These are phyloP conservation scores for Flaveria floridana DNA, from an alignment of 140 eudicot species.

Conservation along the genomic window DNA sequence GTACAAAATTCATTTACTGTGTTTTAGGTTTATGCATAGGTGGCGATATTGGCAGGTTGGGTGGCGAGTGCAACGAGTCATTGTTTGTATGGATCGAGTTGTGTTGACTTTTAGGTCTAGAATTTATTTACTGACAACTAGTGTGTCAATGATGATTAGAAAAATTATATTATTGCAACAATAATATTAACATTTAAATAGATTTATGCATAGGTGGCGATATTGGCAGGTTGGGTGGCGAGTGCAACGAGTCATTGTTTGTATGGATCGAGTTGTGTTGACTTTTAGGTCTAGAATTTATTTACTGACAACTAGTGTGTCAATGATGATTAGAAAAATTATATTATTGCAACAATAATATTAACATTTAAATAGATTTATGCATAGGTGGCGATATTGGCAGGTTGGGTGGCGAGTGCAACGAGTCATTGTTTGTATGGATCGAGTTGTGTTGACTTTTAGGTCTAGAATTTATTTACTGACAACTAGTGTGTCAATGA, in stretches of 20 bases:
- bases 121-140: neutral
- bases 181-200: neutral
- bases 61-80: neutral
- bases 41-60: neutral
- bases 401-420: neutral
- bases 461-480: neutral
- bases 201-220: neutral
- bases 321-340: neutral
- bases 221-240: neutral
- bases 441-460: neutral
- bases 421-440: neutral
- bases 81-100: neutral
- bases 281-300: neutral
- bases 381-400: neutral
- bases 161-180: neutral
- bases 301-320: neutral
- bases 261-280: neutral
- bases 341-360: neutral
- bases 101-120: neutral
- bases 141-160: neutral
- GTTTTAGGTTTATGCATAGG: conserved; percentile 7
- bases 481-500: neutral
- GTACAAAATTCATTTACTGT: conserved; percentile 32
- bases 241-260: neutral
- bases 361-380: neutral